phyloP scores from a whole-genome alignment of 2,329 filamentous ascomycete genomes.

The Daldinia eschscholtzii region DNA sequence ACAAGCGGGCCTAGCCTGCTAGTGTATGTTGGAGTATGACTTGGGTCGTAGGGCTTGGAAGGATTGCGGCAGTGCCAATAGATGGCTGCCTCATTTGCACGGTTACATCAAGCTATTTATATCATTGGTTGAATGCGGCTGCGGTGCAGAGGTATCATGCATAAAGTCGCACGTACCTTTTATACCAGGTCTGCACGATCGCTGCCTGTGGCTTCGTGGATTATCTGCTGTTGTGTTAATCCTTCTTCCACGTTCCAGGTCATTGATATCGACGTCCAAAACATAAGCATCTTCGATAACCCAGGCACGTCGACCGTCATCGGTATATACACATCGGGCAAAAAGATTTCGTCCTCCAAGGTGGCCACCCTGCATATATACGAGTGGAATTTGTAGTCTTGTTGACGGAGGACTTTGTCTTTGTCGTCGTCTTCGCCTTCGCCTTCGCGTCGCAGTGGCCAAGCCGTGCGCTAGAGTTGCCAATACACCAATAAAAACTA shows the following conservation, averaged over 20 bases:
- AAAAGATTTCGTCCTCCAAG: background rate
- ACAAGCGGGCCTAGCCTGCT: background rate
- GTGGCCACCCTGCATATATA: background rate
- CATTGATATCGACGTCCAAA: background rate
- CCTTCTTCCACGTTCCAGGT: background rate
- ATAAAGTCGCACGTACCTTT: background rate
- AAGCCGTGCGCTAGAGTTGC: background rate
- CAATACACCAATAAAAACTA: background rate
- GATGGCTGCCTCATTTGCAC: constrained; percentile 1
- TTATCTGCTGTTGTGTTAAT: background rate
- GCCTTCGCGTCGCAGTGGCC: background rate
- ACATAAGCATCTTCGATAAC: background rate
- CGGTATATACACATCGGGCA: background rate
- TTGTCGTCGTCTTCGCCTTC: background rate
- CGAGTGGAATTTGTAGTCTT: too few species aligned
- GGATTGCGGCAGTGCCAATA: constrained; percentile 3
- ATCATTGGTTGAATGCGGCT: constrained; percentile 1
- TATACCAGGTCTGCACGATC: background rate
- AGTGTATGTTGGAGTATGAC: background rate
- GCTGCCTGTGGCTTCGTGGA: background rate
- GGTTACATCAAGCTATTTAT: background rate
- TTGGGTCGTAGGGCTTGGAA: constrained; percentile 2
- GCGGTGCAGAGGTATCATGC: background rate
- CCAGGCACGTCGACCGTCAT: background rate
- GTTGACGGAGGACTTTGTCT: background rate